A percentile compares a stretch with the other conserved stretches of the same genome.
phyloP scores from a whole-genome alignment of 306 rosid genomes.

The Pueraria montana region DNA sequence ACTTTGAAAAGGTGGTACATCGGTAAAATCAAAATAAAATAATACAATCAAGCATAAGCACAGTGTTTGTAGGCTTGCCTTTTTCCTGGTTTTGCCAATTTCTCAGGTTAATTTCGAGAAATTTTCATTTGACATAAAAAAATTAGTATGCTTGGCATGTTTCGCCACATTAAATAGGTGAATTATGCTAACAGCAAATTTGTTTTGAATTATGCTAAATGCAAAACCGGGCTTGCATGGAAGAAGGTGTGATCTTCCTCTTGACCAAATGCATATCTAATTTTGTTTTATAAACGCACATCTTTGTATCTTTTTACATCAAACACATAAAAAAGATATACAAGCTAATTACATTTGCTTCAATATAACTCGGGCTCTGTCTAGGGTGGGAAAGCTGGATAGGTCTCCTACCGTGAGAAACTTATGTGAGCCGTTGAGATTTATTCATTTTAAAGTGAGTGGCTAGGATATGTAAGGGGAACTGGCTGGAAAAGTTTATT shows the following conservation, averaged over 20 bases:
- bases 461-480: too few species aligned
- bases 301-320: too few species aligned
- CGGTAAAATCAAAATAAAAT: not conserved
- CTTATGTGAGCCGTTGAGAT: too few species aligned
- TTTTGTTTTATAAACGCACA: too few species aligned
- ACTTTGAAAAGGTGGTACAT: not conserved
- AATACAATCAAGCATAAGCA: not conserved
- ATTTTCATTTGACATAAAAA: not conserved
- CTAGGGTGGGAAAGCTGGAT: too few species aligned
- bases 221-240: not conserved
- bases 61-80: not conserved
- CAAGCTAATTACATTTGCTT: too few species aligned
- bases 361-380: too few species aligned
- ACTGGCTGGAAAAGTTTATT: too few species aligned
- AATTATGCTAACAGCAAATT: not conserved
- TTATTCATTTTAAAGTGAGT: too few species aligned
- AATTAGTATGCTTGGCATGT: not conserved
- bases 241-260: not conserved
- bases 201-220: not conserved
- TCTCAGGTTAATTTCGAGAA: not conserved
- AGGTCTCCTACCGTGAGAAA: too few species aligned
- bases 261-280: too few species aligned
- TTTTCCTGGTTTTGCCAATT: not conserved
- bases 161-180: not conserved
- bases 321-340: too few species aligned